Base-by-base conservation (phyloP, 2,329 filamentous ascomycete genomes). In the Sphaceloma murrayae region DNA sequence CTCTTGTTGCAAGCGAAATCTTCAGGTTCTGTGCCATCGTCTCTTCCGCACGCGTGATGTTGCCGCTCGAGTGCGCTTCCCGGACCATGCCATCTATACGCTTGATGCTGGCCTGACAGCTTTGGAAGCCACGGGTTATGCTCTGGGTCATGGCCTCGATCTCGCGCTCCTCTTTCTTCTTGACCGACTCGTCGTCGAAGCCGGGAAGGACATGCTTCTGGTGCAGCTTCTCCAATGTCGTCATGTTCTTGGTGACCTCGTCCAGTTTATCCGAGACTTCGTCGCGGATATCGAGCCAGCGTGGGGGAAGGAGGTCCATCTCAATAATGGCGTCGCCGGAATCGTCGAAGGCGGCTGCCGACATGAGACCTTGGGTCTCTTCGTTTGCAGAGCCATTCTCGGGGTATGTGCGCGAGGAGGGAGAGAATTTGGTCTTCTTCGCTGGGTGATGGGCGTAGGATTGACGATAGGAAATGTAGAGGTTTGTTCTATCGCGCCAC, bases 391-490 rank as follows among this genome's bases (percentile, higher is more conserved):
- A 54, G 46, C 69, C 56, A 54, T 56, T 53, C 49, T 67, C 65
- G 58, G 59, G 61, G 52, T 64, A 74, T 50, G 69, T 74, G 61
- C 75, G 70, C 50, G 70, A 64, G 46, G 74, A 65, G 46, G 69
- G 62, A 46, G 58, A 61, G 57, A 67, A 63, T 56, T 80, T 80
- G 53, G 79, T 78, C 67, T 87, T 86, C 67, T 93, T 88, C 49
- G 80, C 77, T 44, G 91, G 91, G 62, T 95, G 88, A 65, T 96
- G 91, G 57, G 87, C 79, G 67, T 95, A 96, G 58, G 89, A 96
- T 70, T 98, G 91, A 59, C 91, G 88, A 73, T 96, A 98, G 65
- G 91, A 96, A 63, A 98, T 91, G 65, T 93, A 98, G 62, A 98
- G 83, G 64, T 96, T 98, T 56, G 91, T 98, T 68, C 91, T 83